Conservation (phyloP, 768 basidiomycete genomes). For the Coprinopsis sp. region DNA sequence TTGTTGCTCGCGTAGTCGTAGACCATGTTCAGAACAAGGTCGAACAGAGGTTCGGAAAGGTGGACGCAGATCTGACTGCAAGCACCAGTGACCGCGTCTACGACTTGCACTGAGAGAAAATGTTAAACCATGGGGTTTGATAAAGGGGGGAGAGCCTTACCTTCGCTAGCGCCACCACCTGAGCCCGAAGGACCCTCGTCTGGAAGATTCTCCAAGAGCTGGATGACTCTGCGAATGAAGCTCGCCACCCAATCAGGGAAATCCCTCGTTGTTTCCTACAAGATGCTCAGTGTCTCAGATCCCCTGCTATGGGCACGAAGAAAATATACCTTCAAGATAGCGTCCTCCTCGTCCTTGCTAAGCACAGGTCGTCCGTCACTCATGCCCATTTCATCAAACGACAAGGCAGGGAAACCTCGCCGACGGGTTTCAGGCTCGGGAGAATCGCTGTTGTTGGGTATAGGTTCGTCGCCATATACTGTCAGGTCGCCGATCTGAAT, state of each 20-base stretch:
- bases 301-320: neutral
- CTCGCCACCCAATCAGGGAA: conserved; percentile 83
- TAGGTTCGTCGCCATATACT: conserved; percentile 23
- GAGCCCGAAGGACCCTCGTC: conserved; percentile 69
- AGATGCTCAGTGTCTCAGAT: neutral
- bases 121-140: neutral
- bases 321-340: conserved; percentile 47
- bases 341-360: conserved; percentile 65
- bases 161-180: conserved; percentile 62
- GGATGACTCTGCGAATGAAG: conserved; percentile 74
- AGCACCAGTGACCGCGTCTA: conserved; percentile 71
- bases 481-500: conserved; percentile 70
- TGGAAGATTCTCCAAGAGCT: conserved; percentile 79
- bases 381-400: conserved; percentile 34
- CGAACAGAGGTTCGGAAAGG: conserved; percentile 72
- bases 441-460: conserved; percentile 20
- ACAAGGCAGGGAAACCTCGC: conserved; percentile 33
- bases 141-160: conserved; percentile 24
- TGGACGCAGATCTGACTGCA: conserved; percentile 77
- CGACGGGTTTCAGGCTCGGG: conserved; percentile 23
- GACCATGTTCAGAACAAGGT: conserved; percentile 78
- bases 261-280: conserved; percentile 58
- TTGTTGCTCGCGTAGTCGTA: conserved; percentile 84
- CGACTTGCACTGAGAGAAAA: conserved; percentile 52
- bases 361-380: conserved; percentile 38